These are phyloP conservation scores for Stereocaulon alpinum DNA, from an alignment of 495 filamentous ascomycete species.

Conservation along the genomic window DNA sequence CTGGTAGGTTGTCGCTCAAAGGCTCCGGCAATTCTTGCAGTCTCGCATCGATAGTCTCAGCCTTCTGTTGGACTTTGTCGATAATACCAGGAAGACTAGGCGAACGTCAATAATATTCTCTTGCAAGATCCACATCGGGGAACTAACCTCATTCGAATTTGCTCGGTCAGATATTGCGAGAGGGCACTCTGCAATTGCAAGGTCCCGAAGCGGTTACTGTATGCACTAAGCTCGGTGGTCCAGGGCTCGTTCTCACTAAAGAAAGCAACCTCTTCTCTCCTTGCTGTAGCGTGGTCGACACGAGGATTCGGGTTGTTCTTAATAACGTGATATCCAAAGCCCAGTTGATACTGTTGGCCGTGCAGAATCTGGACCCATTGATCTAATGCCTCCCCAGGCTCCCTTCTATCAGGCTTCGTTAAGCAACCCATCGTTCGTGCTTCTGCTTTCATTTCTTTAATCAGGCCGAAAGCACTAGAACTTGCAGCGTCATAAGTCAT, in stretches of 20 bases:
- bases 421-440: constrained; percentile 54
- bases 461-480: constrained; percentile 55
- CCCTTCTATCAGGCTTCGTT: constrained; percentile 67
- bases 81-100: constrained; percentile 49
- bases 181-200: constrained; percentile 43
- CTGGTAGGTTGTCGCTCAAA: constrained; percentile 32
- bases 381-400: constrained; percentile 32
- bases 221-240: constrained; percentile 34
- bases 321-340: constrained; percentile 57
- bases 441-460: constrained; percentile 47
- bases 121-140: background rate
- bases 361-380: constrained; percentile 52
- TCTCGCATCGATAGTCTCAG: constrained; percentile 35
- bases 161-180: constrained; percentile 41
- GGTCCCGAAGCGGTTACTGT: constrained; percentile 48
- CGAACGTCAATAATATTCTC: background rate
- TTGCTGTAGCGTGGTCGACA: constrained; percentile 42
- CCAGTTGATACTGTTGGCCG: constrained; percentile 43
- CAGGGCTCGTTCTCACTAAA: constrained; percentile 42
- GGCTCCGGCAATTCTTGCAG: constrained; percentile 46
- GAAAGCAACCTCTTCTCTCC: constrained; percentile 47
- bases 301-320: constrained; percentile 45
- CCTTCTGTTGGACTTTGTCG: constrained; percentile 42
- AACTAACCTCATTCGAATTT: constrained; percentile 43
- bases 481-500: constrained; percentile 67